Evolutionary conservation across 2,329 filamentous ascomycete species (phyloP), one percentile per base, ranked within the genome.

Genomic region (Colletotrichum godetiae): DNA sequence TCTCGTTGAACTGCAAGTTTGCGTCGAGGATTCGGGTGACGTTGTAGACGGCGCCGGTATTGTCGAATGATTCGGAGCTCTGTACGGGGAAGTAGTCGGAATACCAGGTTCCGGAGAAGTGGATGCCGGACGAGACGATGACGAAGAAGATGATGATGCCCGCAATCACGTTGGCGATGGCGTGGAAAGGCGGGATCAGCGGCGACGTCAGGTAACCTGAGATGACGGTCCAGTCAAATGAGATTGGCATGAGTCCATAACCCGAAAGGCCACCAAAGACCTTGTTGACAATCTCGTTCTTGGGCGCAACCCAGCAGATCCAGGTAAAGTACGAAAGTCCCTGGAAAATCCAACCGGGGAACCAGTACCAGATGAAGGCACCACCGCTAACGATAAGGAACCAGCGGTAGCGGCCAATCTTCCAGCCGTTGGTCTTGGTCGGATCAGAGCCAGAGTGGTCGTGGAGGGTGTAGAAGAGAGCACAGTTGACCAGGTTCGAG

Each of bases 161-260:
- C 24, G 87, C 84, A 19, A 89, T 75, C 2, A 89, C 89, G 76
- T 92, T 92, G 66, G 86, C 85, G 67, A 91, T 88, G 15, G 89
- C 90, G 77, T 90, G 88, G 79, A 87, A 90, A 2, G 90, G 90
- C 1, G 88, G 86, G 69, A 91, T 89, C 29, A 92, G 80, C 10
- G 90, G 90, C n/a, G 86, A 89, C 12, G 81, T 80, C 64, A 89
- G 83, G 77, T 88, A 92, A 12, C 87, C 89, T 1, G 88, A 86
- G 72, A 92, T 84, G 66, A 90, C 86, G 62, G 87, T 88, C 91
- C 92, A 93, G 80, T 93, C 91, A 70, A 93, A 90, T 0, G 91
- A 92, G 15, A 92, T 86, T 12, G 91, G 91, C 31, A 93, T 84
- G 13, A 93, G 81, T 0, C 88, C 90, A 5, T 93, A 81, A 0